Percentiles rank a stretch among this genome's conserved stretches.
Evolutionary conservation across 2,329 filamentous ascomycete species (phyloP).

Genomic region (Aspergillus thermomutatus): DNA sequence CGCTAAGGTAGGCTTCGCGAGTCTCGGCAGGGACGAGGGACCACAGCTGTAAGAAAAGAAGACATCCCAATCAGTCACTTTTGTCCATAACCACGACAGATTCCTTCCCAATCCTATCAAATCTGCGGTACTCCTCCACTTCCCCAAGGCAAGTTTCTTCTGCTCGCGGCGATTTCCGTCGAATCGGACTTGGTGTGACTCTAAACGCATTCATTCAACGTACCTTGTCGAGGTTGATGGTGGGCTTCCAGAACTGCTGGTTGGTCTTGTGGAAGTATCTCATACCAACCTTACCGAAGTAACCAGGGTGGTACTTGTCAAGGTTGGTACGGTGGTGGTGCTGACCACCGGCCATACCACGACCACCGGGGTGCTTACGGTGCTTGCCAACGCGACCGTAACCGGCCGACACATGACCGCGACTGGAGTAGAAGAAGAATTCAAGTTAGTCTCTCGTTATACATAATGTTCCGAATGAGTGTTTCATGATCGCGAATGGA

Average conservation of each 20-base stretch:
- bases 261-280: conserved; percentile 94
- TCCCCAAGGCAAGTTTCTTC: neutral
- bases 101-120: neutral
- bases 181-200: neutral
- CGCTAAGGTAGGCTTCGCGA: conserved; percentile 83
- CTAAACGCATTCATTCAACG: conserved; percentile 26
- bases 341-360: conserved; percentile 94
- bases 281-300: conserved; percentile 98
- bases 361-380: conserved; percentile 82
- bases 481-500: neutral
- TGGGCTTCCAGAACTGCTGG: conserved; percentile 97
- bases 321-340: conserved; percentile 96
- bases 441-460: conserved; percentile 11
- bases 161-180: neutral
- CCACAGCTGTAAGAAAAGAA: conserved; percentile 67
- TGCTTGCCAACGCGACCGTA: conserved; percentile 99
- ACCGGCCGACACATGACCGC: conserved; percentile 97
- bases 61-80: conserved; percentile 15
- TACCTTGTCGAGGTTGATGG: conserved; percentile 99
- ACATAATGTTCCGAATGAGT: neutral
- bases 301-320: conserved; percentile 95
- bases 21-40: conserved; percentile 89
- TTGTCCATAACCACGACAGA: neutral
- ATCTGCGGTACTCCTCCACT: neutral
- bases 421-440: conserved; percentile 51